phyloP scores from a whole-genome alignment of 2,329 filamentous ascomycete species.

The Fusarium coicis region DNA sequence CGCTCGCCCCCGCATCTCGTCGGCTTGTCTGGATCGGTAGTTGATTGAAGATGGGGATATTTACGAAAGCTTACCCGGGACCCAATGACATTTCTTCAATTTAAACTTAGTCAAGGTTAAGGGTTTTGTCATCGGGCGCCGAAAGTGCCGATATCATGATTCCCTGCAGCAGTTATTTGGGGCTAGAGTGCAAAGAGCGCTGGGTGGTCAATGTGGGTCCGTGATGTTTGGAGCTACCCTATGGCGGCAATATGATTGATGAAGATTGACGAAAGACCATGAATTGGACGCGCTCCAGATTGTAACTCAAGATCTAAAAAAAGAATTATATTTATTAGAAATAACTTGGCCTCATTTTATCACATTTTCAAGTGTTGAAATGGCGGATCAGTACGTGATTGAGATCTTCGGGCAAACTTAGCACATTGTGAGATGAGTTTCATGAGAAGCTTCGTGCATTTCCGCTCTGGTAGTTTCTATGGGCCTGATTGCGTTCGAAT shows the following conservation, averaged over 20 bases:
- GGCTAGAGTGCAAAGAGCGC: background rate
- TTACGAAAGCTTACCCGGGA: background rate
- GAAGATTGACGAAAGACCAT: background rate
- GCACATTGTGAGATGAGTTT: no score
- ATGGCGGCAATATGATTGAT: fast-evolving
- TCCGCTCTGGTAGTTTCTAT: fast-evolving
- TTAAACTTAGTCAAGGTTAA: background rate
- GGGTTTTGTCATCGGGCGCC: background rate
- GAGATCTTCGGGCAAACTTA: no score
- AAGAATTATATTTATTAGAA: no score
- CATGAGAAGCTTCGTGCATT: no score
- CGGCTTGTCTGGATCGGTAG: constrained; percentile 4
- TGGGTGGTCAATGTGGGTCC: background rate
- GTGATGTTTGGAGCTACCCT: background rate
- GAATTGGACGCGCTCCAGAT: no score
- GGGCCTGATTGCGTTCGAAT: fast-evolving
- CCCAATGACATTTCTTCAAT: background rate
- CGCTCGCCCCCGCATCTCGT: constrained; percentile 24
- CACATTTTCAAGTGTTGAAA: fast-evolving
- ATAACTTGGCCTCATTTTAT: no score
- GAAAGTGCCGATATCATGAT: background rate
- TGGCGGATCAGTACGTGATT: fast-evolving
- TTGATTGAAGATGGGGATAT: background rate
- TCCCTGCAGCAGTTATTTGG: background rate
- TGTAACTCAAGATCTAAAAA: background rate